A percentile compares a stretch with the other conserved stretches of the same genome.
Conservation (phyloP, 495 filamentous ascomycete genomes). For the Penicilliopsis zonata region DNA sequence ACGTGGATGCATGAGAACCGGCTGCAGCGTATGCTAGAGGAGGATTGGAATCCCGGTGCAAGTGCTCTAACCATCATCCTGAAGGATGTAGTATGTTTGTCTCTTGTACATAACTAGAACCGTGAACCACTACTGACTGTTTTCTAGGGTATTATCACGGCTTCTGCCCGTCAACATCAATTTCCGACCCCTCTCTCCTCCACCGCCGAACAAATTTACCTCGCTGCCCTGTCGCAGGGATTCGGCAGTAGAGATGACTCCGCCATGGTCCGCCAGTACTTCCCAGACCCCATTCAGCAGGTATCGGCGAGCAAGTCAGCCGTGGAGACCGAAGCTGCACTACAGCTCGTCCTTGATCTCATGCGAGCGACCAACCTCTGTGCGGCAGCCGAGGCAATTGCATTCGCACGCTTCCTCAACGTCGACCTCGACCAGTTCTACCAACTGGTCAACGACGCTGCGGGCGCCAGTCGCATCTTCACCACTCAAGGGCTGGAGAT, state of each 20-base stretch:
- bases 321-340: conserved; percentile 18
- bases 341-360: conserved; percentile 44
- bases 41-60: conserved; percentile 50
- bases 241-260: conserved; percentile 59
- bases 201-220: conserved; percentile 61
- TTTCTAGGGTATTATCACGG: conserved; percentile 58
- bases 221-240: conserved; percentile 44
- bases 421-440: conserved; percentile 55
- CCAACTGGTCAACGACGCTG: conserved; percentile 56
- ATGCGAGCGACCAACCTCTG: conserved; percentile 54
- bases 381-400: conserved; percentile 51
- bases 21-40: conserved; percentile 53
- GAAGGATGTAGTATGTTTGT: conserved; percentile 52
- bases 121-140: conserved; percentile 4
- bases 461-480: conserved; percentile 53
- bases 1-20: conserved; percentile 81
- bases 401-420: conserved; percentile 49
- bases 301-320: conserved; percentile 13
- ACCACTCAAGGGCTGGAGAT: conserved; percentile 45
- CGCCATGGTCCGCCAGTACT: conserved; percentile 52
- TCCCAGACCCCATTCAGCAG: conserved; percentile 24
- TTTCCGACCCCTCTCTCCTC: conserved; percentile 62
- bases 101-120: background rate
- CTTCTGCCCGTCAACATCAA: conserved; percentile 42
- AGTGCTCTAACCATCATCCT: conserved; percentile 66